Evolutionary conservation across 331 rosid genomes (phyloP).

Genomic region (Telfairia occidentalis): DNA sequence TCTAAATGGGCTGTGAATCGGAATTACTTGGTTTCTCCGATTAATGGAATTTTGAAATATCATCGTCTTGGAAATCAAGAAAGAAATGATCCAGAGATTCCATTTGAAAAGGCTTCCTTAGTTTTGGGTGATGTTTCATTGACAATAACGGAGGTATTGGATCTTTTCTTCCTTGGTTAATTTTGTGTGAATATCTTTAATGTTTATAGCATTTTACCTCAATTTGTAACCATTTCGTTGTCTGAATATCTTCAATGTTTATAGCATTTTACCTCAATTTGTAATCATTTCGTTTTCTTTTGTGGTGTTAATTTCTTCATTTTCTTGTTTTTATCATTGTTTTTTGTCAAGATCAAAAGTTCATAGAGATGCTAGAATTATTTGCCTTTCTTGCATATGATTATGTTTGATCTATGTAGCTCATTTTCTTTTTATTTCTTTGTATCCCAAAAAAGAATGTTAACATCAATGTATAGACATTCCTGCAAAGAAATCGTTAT

Average conservation of each 20-base stretch:
- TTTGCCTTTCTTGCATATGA: neutral
- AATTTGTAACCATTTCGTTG: neutral
- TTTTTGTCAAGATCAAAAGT: neutral
- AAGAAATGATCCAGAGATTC: constrained; percentile 67
- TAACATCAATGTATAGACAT: neutral
- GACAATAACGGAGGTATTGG: constrained; percentile 74
- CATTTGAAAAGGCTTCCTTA: constrained; percentile 78
- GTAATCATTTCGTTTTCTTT: neutral
- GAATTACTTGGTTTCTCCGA: constrained; percentile 74
- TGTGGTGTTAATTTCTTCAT: neutral
- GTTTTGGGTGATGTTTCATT: constrained; percentile 71
- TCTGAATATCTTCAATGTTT: neutral
- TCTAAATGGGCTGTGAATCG: constrained; percentile 76
- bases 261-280: neutral
- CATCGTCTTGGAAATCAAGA: constrained; percentile 97
- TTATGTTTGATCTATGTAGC: neutral
- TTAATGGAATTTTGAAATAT: constrained; percentile 72
- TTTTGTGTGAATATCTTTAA: neutral
- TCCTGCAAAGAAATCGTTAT: constrained; percentile 14
- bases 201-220: neutral
- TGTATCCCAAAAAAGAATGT: neutral
- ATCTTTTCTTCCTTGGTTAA: neutral
- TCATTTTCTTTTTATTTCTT: neutral
- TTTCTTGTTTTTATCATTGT: neutral
- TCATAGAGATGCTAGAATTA: neutral